Base-by-base conservation (phyloP, 1,284 basidiomycete species). In the Cryptococcus sp. region DNA sequence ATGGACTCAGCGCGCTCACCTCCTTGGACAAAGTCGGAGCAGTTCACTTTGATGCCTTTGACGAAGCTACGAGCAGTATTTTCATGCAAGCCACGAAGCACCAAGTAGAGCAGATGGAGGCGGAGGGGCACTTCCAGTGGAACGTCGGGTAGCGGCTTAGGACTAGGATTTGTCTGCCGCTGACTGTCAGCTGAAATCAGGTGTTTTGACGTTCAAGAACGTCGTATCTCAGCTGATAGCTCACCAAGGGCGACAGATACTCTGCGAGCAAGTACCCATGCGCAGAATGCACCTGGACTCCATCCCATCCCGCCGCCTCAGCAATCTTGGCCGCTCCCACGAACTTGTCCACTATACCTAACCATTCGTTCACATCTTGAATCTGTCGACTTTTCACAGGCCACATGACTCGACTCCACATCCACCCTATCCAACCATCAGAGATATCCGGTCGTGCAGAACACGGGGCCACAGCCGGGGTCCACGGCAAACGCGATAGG, bases 231-330 rank as follows among this genome's bases (percentile, higher is more conserved):
- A 39, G n/a, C 20, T 13, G 7, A 3, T 13, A 15, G 59, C 79
- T 50, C 65, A 90, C 90, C 80, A 88, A 86, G 1, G 86, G 85
- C 4, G 87, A 91, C 42, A 97, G 81, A 73, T 94, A 95, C 64
- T 91, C 87, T 0, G 91, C 85, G 17, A 97, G 80, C 19, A 96
- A 82, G 75, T 96, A 93, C 25, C 93, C 93, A 79, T 96, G 93
- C 1, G 89, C 88, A 35, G 84, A 89, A 77, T 98, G 94, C 20
- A 98, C 65, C 71, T 98, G 87, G 13, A 96, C 81, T 0, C 94
- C 94, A 67, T 96, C 91, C 73, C 94, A 96, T 0, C 91, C 91
- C 25, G 88, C 81, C 54, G 84, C 76, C 17, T 82, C 76, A 15
- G 91, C 90, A 38, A 89, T 70, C 54, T 80, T 74, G 0, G 91